phyloP scores from a whole-genome alignment of 2,329 filamentous ascomycete genomes.

The Neopestalotiopsis rosae region DNA sequence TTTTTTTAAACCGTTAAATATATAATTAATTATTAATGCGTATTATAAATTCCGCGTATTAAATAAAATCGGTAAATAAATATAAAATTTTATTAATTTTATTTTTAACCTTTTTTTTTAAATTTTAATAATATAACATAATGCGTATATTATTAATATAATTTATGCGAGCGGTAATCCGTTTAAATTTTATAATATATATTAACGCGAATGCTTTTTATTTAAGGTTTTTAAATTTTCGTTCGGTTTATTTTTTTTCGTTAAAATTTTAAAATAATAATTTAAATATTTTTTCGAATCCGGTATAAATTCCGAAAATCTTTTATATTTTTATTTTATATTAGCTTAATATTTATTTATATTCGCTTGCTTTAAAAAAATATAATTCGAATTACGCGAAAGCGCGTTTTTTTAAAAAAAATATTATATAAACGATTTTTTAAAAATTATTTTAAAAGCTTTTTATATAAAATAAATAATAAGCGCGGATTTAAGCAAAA shows the following conservation, averaged over 20 bases:
- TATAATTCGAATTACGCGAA: no score
- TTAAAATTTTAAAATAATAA: neutral
- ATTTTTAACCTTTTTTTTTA: neutral
- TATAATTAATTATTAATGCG: no score
- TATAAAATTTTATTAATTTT: no score
- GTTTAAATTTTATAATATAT: neutral
- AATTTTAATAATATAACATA: neutral
- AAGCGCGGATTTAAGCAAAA: neutral
- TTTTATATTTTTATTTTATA: neutral
- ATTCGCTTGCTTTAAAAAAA: no score
- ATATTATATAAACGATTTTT: neutral
- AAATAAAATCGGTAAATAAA: no score
- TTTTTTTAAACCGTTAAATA: neutral
- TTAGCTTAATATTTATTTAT: no score
- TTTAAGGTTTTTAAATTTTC: slow-evolving; percentile 2
- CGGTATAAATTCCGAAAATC: neutral
- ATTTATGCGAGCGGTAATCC: no score
- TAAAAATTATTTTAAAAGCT: slow-evolving; percentile 3
- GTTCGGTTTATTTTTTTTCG: neutral
- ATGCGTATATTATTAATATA: neutral
- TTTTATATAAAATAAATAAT: slow-evolving; percentile 6
- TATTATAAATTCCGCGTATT: no score
- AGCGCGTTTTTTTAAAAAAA: neutral
- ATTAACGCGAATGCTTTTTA: neutral
- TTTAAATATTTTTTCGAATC: neutral